Evolutionary conservation across 805 yeast species (phyloP).

Genomic region (Saturnispora serradocipensis): DNA sequence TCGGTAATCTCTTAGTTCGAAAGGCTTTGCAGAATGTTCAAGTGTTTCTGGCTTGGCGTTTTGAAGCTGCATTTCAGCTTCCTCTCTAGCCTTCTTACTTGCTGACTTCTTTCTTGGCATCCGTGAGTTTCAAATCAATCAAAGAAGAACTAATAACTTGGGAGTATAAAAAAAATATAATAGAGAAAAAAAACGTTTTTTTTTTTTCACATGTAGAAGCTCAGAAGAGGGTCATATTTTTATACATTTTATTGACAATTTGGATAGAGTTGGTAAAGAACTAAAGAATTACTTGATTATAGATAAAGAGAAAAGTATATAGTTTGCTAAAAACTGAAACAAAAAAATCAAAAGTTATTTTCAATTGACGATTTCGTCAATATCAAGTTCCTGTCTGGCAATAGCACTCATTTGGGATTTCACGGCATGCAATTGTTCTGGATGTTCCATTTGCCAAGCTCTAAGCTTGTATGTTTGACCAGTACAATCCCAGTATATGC

Average conservation of each 20-base stretch:
- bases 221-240: not conserved
- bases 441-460: constrained; percentile 68
- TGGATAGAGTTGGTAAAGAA: not conserved
- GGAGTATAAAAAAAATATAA: not conserved
- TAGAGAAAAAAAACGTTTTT: not conserved
- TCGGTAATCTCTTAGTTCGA: constrained; percentile 9
- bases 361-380: constrained; percentile 10
- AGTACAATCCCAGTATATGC: constrained; percentile 76
- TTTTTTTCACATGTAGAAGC: constrained; percentile 10
- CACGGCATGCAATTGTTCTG: constrained; percentile 70
- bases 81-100: constrained; percentile 57
- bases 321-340: not conserved
- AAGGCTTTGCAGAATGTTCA: constrained; percentile 5
- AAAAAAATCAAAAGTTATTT: no score
- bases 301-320: not conserved
- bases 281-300: not conserved
- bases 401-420: constrained; percentile 47
- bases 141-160: not conserved
- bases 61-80: constrained; percentile 11
- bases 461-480: constrained; percentile 68
- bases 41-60: not conserved
- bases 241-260: no score
- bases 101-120: constrained; percentile 91
- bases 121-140: not conserved
- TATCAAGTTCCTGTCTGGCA: constrained; percentile 18